Percentiles rank a stretch among this genome's conserved stretches.
Evolutionary conservation across 176 grass and related monocot species (phyloP).

Genomic region (Tuctoria greenei): DNA sequence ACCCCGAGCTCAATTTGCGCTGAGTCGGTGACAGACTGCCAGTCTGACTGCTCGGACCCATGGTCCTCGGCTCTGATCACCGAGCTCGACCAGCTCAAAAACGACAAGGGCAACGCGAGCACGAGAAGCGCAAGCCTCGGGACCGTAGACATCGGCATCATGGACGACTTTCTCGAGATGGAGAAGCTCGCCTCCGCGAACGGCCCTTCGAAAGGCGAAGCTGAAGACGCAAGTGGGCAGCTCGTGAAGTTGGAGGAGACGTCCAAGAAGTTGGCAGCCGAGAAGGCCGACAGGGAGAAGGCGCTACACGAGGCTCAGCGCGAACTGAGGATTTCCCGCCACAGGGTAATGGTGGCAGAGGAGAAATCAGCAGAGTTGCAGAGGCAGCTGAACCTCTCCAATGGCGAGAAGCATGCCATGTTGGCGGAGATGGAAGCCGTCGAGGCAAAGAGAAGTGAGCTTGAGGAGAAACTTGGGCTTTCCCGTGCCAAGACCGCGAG

Average conservation of each 20-base stretch:
- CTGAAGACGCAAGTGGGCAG: constrained; percentile 31
- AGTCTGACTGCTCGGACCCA: constrained; percentile 73
- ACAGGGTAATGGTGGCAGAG: constrained; percentile 52
- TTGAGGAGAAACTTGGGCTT: constrained; percentile 57
- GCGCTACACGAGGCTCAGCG: constrained; percentile 46
- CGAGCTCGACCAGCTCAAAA: constrained; percentile 79
- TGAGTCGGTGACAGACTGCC: constrained; percentile 61
- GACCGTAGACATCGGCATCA: constrained; percentile 41
- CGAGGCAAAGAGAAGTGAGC: constrained; percentile 53
- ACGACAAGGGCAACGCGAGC: constrained; percentile 52
- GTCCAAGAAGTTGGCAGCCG: constrained; percentile 45
- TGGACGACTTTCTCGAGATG: constrained; percentile 92
- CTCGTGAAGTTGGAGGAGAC: constrained; percentile 51
- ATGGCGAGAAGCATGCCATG: constrained; percentile 54
- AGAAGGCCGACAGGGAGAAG: constrained; percentile 63
- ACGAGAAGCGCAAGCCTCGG: constrained; percentile 33
- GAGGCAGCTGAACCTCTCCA: constrained; percentile 66
- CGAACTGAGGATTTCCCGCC: constrained; percentile 45
- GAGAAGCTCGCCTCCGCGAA: constrained; percentile 57
- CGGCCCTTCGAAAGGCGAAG: constrained; percentile 6
- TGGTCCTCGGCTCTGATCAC: constrained; percentile 58
- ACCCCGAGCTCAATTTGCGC: constrained; percentile 33
- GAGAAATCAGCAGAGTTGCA: constrained; percentile 58
- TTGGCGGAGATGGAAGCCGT: constrained; percentile 50
- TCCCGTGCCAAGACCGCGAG: constrained; percentile 46